Conservation (phyloP, 345 rosid genomes). For the Reutealis trisperma region DNA sequence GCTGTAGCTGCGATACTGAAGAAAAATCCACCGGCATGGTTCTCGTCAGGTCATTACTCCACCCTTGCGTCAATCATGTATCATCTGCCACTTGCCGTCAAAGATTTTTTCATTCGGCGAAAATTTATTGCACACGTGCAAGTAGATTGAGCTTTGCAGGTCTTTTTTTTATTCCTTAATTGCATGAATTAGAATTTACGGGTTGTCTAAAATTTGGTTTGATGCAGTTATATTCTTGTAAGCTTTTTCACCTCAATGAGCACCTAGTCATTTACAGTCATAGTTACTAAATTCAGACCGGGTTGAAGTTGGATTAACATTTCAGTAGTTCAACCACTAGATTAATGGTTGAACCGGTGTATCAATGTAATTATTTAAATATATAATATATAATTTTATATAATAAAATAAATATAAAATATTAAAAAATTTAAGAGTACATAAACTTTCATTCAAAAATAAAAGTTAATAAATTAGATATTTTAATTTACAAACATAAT, state of each 20-base stretch:
- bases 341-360: too few species aligned
- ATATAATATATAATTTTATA: too few species aligned
- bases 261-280: neutral
- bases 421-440: too few species aligned
- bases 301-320: too few species aligned
- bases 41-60: slow-evolving; percentile 62
- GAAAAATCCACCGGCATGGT: slow-evolving; percentile 80
- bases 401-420: too few species aligned
- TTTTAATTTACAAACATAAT: too few species aligned
- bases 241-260: neutral
- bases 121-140: neutral
- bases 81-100: slow-evolving; percentile 64
- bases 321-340: too few species aligned
- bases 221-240: neutral
- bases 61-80: slow-evolving; percentile 52
- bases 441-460: too few species aligned
- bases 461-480: too few species aligned
- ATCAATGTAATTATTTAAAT: too few species aligned
- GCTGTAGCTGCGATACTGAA: slow-evolving; percentile 59
- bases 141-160: neutral
- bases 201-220: neutral
- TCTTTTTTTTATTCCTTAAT: neutral
- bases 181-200: too few species aligned
- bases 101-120: slow-evolving; percentile 54
- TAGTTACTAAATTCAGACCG: too few species aligned